These are phyloP conservation scores for Oenanthe javanica DNA, from an alignment of 140 eudicot genomes.

Conservation along the genomic window DNA sequence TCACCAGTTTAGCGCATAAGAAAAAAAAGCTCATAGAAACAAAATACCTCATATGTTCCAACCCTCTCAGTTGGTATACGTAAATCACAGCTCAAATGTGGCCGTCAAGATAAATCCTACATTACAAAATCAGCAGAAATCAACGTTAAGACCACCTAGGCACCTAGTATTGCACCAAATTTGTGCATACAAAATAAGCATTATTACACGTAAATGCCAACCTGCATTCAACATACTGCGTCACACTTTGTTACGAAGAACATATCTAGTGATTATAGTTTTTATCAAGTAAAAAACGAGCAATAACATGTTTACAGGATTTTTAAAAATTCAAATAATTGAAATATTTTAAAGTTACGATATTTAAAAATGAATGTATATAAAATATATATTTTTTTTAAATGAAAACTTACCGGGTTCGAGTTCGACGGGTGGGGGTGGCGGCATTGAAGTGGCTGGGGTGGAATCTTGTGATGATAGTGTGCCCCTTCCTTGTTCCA, in stretches of 20 bases:
- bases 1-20: background rate
- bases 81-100: slow-evolving; percentile 75
- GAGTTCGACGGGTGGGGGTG: too few species aligned
- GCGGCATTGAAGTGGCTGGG: too few species aligned
- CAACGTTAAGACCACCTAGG: background rate
- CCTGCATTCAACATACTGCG: background rate
- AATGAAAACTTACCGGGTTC: too few species aligned
- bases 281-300: background rate
- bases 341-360: too few species aligned
- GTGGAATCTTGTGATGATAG: too few species aligned
- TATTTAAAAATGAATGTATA: too few species aligned
- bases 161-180: background rate
- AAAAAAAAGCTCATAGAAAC: background rate
- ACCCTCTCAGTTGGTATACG: slow-evolving; percentile 84
- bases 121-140: background rate
- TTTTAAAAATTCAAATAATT: too few species aligned
- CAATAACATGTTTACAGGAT: background rate
- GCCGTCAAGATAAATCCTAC: slow-evolving; percentile 91
- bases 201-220: background rate
- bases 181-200: background rate
- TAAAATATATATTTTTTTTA: too few species aligned
- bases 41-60: slow-evolving; percentile 85
- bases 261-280: background rate
- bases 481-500: too few species aligned
- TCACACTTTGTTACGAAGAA: background rate